These are phyloP conservation scores for Populus hybrid DNA, from an alignment of 441 rosid genomes.

Conservation along the genomic window DNA sequence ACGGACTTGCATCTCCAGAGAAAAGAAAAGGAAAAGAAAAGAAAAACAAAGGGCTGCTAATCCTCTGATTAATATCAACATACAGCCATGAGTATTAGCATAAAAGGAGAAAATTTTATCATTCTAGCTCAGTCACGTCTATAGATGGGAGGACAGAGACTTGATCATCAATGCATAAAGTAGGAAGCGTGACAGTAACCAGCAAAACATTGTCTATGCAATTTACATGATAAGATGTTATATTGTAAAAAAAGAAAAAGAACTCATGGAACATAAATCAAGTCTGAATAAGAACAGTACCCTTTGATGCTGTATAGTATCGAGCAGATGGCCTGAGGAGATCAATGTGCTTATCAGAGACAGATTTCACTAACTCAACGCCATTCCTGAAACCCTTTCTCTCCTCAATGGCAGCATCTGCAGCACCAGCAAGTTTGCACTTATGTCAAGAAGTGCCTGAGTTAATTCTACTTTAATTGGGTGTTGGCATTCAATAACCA, in stretches of 20 bases:
- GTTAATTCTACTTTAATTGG: too few species aligned
- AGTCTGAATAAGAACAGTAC: constrained; percentile 27
- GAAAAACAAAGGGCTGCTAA: background rate
- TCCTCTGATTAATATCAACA: background rate
- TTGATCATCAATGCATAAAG: background rate
- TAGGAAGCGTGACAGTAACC: background rate
- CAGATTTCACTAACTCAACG: constrained; percentile 53
- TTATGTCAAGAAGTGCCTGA: too few species aligned
- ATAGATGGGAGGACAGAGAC: background rate
- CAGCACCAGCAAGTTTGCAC: constrained; percentile 1
- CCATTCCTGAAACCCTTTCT: constrained; percentile 38
- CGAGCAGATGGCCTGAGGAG: constrained; percentile 74
- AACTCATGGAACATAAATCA: background rate
- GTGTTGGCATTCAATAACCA: background rate
- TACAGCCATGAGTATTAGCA: background rate
- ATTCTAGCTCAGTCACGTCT: background rate
- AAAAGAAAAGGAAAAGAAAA: background rate
- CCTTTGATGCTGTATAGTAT: constrained; percentile 53
- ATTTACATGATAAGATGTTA: background rate
- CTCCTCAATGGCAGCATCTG: constrained; percentile 41
- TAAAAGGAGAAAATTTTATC: background rate
- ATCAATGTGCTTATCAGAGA: constrained; percentile 60
- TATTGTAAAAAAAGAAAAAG: background rate
- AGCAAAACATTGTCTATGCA: background rate
- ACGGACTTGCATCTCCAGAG: background rate